Percentiles rank a stretch among this genome's conserved stretches.
Conservation (phyloP, 108 stramenopile species). For the Nitzschia sp. region DNA sequence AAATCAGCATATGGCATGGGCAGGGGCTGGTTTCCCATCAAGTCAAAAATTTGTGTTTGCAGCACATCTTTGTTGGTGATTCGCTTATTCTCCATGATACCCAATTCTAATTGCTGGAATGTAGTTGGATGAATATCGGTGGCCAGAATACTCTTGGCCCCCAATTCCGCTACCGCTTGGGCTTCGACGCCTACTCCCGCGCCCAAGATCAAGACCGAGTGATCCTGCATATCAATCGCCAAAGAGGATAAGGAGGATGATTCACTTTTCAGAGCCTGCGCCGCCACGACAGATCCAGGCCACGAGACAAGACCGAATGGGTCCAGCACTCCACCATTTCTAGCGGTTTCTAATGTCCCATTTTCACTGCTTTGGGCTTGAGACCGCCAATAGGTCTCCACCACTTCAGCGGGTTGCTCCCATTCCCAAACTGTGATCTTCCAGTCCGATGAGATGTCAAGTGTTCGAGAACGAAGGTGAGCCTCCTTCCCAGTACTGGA, state of each 20-base stretch:
- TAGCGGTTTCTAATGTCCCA: background rate
- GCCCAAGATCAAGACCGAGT: constrained; percentile 59
- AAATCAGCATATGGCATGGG: constrained; percentile 43
- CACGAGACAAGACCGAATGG: constrained; percentile 83
- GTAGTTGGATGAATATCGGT: constrained; percentile 78
- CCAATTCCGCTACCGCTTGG: constrained; percentile 62
- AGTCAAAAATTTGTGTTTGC: constrained; percentile 23
- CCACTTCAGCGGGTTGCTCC: constrained; percentile 63
- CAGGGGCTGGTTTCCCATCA: constrained; percentile 18
- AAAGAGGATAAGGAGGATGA: background rate
- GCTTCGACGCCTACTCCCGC: constrained; percentile 81
- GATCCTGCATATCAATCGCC: constrained; percentile 24
- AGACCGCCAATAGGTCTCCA: constrained; percentile 67
- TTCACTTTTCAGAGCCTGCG: constrained; percentile 45
- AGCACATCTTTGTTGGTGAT: constrained; percentile 23
- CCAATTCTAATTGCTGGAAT: constrained; percentile 59
- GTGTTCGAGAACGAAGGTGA: constrained; percentile 20
- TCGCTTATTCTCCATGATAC: constrained; percentile 25
- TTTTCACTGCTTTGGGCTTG: constrained; percentile 20
- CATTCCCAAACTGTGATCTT: constrained; percentile 78
- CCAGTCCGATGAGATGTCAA: constrained; percentile 21
- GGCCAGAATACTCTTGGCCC: constrained; percentile 69
- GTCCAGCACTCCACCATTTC: constrained; percentile 44
- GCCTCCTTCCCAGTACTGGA: constrained; percentile 1
- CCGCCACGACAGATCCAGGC: constrained; percentile 81